Evolutionary conservation across 441 rosid species (phyloP).

Genomic region (Populus hybrid): DNA sequence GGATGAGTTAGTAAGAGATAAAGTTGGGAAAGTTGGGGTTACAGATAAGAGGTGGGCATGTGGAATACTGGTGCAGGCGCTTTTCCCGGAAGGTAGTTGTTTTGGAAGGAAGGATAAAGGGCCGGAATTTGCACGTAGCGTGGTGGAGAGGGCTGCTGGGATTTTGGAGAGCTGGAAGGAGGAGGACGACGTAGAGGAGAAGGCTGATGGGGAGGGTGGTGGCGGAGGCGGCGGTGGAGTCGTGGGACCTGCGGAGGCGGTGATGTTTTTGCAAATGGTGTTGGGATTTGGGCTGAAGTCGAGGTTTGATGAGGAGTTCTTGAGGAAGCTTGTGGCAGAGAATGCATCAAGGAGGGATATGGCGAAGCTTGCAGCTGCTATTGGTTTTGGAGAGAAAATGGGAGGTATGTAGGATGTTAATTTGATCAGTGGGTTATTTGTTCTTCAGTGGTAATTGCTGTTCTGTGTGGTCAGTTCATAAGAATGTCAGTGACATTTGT

Average conservation of each 20-base stretch:
- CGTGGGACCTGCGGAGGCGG: slow-evolving; percentile 54
- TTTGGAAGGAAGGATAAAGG: slow-evolving; percentile 14
- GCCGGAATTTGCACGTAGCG: slow-evolving; percentile 32
- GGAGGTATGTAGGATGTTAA: slow-evolving; percentile 33
- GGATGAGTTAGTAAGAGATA: slow-evolving; percentile 45
- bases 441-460: neutral
- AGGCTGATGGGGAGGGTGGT: slow-evolving; percentile 17
- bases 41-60: slow-evolving; percentile 66
- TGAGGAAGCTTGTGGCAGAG: slow-evolving; percentile 48
- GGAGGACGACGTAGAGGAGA: slow-evolving; percentile 6
- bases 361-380: slow-evolving; percentile 43
- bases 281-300: slow-evolving; percentile 41
- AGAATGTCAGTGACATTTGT: too few species aligned
- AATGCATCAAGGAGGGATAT: slow-evolving; percentile 51
- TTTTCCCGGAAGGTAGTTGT: slow-evolving; percentile 36
- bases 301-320: slow-evolving; percentile 39
- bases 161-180: slow-evolving; percentile 41
- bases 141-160: slow-evolving; percentile 36
- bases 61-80: slow-evolving; percentile 51
- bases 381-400: slow-evolving; percentile 40
- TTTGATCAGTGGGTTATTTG: neutral
- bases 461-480: neutral
- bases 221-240: slow-evolving; percentile 22
- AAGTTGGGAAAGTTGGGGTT: slow-evolving; percentile 39
- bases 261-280: slow-evolving; percentile 54